phyloP scores from a whole-genome alignment of 2,329 filamentous ascomycete genomes.

The Tolypocladium tundrense region DNA sequence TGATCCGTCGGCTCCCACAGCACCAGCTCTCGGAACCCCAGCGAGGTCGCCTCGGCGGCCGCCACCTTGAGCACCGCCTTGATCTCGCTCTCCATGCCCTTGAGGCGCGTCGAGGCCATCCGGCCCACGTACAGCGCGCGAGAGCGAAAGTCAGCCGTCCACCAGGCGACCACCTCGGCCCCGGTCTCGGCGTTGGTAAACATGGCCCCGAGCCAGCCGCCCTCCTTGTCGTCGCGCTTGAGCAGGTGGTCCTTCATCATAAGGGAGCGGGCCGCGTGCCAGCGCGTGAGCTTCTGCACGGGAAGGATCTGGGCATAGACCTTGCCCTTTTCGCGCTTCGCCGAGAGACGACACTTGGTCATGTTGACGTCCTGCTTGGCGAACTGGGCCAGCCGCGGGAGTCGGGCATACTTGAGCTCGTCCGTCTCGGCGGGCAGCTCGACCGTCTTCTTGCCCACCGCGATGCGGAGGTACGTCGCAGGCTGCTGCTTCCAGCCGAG shows the following conservation, averaged over 20 bases:
- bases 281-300: slow-evolving; percentile 15
- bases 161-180: slow-evolving; percentile 20
- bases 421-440: slow-evolving; percentile 9
- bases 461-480: slow-evolving; percentile 21
- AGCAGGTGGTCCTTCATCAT: slow-evolving; percentile 12
- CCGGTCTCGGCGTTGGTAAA: slow-evolving; percentile 2
- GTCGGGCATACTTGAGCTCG: slow-evolving; percentile 2
- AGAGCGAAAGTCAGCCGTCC: slow-evolving; percentile 23
- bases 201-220: neutral
- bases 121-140: slow-evolving; percentile 9
- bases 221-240: neutral
- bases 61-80: slow-evolving; percentile 21
- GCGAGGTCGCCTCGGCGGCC: slow-evolving; percentile 18
- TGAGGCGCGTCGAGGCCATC: slow-evolving; percentile 6
- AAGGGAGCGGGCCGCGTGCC: slow-evolving; percentile 21
- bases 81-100: slow-evolving; percentile 13
- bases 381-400: neutral
- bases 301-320: slow-evolving; percentile 23
- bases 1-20: slow-evolving; percentile 25
- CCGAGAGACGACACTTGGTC: slow-evolving; percentile 12
- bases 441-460: slow-evolving; percentile 10
- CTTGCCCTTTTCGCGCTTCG: slow-evolving; percentile 13
- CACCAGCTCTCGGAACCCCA: slow-evolving; percentile 21
- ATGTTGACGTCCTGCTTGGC: slow-evolving; percentile 13
- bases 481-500: slow-evolving; percentile 24